phyloP scores from a whole-genome alignment of 371 early-diverging fungal species.

The Mucor lusitanicus region DNA sequence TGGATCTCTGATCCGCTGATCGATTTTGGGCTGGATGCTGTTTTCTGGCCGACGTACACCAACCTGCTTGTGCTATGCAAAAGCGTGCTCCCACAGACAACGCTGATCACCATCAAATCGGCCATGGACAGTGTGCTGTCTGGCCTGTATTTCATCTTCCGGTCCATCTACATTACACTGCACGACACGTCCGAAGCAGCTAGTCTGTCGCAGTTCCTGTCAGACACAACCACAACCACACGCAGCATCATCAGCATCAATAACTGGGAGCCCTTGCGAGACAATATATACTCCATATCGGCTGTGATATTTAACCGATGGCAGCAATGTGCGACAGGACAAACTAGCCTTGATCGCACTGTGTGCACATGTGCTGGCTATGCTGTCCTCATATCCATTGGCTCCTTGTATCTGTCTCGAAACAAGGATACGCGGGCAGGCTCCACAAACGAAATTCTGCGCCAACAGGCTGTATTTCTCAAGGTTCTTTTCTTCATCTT shows the following conservation, averaged over 20 bases:
- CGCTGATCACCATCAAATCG: background rate
- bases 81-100: background rate
- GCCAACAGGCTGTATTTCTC: conserved; percentile 51
- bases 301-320: conserved; percentile 20
- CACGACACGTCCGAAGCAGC: conserved; percentile 1
- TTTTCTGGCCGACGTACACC: background rate
- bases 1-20: conserved; percentile 51
- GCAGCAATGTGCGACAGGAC: conserved; percentile 35
- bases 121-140: background rate
- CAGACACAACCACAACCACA: conserved; percentile 5
- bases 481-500: conserved; percentile 73
- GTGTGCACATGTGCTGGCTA: conserved; percentile 39
- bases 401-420: conserved; percentile 40
- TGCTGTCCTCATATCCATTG: conserved; percentile 31
- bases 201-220: background rate
- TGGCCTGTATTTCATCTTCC: conserved; percentile 2
- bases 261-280: conserved; percentile 3
- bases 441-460: conserved; percentile 41
- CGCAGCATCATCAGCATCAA: background rate
- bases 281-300: conserved; percentile 7
- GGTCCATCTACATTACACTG: conserved; percentile 11
- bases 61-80: background rate
- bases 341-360: conserved; percentile 29
- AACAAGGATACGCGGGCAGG: conserved; percentile 29
- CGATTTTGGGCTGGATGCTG: conserved; percentile 49